Evolutionary conservation across 768 basidiomycete genomes (phyloP).

Genomic region (Leccinum rimulosum): DNA sequence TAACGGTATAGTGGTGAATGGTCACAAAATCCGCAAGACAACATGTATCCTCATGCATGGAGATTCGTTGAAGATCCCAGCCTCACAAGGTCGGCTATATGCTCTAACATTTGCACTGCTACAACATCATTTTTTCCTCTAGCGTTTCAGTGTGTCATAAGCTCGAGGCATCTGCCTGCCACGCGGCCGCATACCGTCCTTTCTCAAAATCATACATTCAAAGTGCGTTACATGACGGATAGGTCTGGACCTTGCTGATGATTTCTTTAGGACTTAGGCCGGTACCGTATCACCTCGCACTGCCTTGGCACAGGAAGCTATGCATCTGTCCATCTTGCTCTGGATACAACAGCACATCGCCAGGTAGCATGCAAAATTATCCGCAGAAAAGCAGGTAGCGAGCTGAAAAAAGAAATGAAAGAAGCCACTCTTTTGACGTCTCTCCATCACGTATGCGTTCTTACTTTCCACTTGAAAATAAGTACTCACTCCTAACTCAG

Average conservation of each 20-base stretch:
- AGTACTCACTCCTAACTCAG: constrained; percentile 34
- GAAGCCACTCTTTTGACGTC: constrained; percentile 73
- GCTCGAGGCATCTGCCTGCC: constrained; percentile 48
- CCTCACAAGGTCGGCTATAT: constrained; percentile 52
- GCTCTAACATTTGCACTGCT: background rate
- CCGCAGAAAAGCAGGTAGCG: constrained; percentile 49
- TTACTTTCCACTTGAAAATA: background rate
- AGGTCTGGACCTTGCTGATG: background rate
- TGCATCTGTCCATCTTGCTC: constrained; percentile 77
- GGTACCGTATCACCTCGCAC: constrained; percentile 73
- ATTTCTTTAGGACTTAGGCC: constrained; percentile 51
- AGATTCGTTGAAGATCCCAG: constrained; percentile 65
- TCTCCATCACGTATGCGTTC: constrained; percentile 59
- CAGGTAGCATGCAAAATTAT: constrained; percentile 88
- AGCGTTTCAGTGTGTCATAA: constrained; percentile 69
- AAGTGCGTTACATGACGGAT: constrained; percentile 36
- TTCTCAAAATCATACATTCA: constrained; percentile 50
- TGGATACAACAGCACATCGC: constrained; percentile 57
- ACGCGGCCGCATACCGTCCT: constrained; percentile 61
- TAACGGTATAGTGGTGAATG: constrained; percentile 73
- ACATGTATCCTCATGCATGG: constrained; percentile 77
- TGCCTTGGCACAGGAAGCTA: constrained; percentile 80
- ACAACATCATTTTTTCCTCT: background rate
- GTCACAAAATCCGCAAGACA: constrained; percentile 61
- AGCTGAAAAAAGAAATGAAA: constrained; percentile 58